Conservation (phyloP, 768 basidiomycete genomes). For the Dendrothele bispora region DNA sequence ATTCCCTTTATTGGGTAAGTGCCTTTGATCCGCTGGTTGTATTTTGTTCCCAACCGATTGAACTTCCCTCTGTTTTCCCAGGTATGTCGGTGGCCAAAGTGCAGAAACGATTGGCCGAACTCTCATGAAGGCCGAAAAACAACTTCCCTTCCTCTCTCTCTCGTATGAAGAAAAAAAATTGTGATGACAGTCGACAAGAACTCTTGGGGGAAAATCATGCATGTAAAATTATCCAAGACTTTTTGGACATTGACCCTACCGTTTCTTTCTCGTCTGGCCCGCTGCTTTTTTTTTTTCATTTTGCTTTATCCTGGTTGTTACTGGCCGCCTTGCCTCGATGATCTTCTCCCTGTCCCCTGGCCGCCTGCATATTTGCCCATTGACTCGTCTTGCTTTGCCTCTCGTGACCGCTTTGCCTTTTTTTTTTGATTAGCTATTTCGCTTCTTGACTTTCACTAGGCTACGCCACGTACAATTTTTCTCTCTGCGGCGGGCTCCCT, state of each 20-base stretch:
- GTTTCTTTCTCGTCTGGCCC: background rate
- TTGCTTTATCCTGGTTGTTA: constrained; percentile 1
- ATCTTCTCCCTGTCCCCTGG: too few relatives aligned
- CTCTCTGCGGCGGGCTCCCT: too few relatives aligned
- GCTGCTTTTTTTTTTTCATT: background rate
- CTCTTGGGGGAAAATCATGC: background rate
- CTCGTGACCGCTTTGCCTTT: too few relatives aligned
- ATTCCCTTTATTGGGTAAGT: constrained; percentile 57
- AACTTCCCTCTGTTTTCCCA: background rate
- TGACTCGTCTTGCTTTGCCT: too few relatives aligned
- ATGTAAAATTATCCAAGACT: background rate
- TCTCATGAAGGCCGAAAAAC: constrained; percentile 8
- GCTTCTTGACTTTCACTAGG: too few relatives aligned
- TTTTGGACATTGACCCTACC: background rate
- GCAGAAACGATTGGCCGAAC: constrained; percentile 22
- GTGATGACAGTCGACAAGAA: background rate
- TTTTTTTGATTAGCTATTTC: too few relatives aligned
- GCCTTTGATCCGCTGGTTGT: background rate
- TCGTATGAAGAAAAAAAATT: background rate
- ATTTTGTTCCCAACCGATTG: background rate
- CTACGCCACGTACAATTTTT: too few relatives aligned
- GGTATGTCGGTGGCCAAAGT: constrained; percentile 21
- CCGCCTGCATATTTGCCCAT: too few relatives aligned
- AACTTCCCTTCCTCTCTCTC: constrained; percentile 12
- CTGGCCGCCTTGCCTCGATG: too few relatives aligned